phyloP scores from a whole-genome alignment of 1,284 basidiomycete genomes.

The Pseudozyma tsukubaensis region DNA sequence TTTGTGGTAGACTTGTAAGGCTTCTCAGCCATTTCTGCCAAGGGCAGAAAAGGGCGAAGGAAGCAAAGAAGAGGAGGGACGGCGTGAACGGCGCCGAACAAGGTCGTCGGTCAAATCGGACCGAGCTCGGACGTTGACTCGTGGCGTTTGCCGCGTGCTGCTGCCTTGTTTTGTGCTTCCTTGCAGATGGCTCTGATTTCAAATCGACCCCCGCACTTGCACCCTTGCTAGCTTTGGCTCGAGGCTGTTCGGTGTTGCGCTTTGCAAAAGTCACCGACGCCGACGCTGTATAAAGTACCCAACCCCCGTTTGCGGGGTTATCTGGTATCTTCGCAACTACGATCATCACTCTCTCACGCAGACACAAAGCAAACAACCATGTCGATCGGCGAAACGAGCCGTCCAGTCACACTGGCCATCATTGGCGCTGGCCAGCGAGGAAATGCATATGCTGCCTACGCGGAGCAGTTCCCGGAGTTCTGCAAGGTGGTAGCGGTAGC shows the following conservation, averaged over 20 bases:
- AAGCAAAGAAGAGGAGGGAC: neutral
- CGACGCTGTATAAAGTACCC: slow-evolving; percentile 14
- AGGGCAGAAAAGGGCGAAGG: neutral
- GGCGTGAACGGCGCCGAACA: slow-evolving; percentile 21
- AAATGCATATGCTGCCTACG: slow-evolving; percentile 42
- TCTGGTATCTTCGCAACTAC: slow-evolving; percentile 3
- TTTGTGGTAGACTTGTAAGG: neutral
- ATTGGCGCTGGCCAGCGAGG: slow-evolving; percentile 42
- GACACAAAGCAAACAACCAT: slow-evolving; percentile 4
- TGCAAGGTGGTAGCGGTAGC: slow-evolving; percentile 36
- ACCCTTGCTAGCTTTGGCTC: neutral
- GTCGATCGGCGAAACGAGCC: slow-evolving; percentile 34
- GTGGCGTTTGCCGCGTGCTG: too few species aligned
- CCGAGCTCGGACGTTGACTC: slow-evolving; percentile 19
- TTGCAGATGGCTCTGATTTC: slow-evolving; percentile 9
- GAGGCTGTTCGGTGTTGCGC: slow-evolving; percentile 1
- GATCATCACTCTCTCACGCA: slow-evolving; percentile 1
- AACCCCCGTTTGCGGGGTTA: neutral
- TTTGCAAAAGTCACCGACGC: slow-evolving; percentile 20
- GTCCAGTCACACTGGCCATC: slow-evolving; percentile 41
- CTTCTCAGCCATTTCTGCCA: neutral
- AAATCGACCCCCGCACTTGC: slow-evolving; percentile 18
- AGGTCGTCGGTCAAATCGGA: slow-evolving; percentile 15
- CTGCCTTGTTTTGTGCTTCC: too few species aligned
- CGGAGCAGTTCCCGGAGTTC: slow-evolving; percentile 25